phyloP scores from a whole-genome alignment of 495 filamentous ascomycete genomes.

The Tuber borchii region DNA sequence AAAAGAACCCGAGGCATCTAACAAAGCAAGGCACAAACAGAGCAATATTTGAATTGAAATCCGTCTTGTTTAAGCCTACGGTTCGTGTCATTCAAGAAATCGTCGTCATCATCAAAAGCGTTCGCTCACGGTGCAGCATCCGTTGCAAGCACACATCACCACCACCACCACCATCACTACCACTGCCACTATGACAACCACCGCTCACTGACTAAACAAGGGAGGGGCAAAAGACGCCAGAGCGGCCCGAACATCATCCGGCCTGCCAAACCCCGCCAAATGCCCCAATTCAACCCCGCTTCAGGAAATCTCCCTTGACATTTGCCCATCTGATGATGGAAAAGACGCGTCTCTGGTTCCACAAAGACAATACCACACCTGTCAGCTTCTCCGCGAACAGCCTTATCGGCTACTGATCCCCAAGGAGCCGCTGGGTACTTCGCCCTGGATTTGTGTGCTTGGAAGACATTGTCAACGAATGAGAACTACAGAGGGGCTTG shows the following conservation, averaged over 20 bases:
- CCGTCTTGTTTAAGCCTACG: too few species aligned
- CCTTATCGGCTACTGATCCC: conserved; percentile 84
- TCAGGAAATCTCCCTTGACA: neutral
- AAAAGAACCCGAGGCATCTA: neutral
- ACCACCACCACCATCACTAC: neutral
- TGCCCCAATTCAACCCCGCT: neutral
- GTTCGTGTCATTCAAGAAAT: neutral
- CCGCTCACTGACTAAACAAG: neutral
- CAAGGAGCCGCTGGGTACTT: conserved; percentile 92
- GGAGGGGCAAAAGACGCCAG: neutral
- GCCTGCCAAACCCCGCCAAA: neutral
- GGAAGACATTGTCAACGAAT: conserved; percentile 94
- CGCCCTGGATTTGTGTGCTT: conserved; percentile 75
- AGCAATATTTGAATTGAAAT: neutral
- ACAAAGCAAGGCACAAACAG: neutral
- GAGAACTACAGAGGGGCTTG: conserved; percentile 63
- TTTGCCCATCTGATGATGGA: conserved; percentile 54
- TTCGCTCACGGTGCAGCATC: neutral
- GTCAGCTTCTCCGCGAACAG: conserved; percentile 82
- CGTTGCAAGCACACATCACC: neutral
- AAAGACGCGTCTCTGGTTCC: conserved; percentile 77
- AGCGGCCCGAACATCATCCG: neutral
- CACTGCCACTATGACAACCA: neutral
- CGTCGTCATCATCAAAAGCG: neutral
- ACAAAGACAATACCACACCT: conserved; percentile 87